Evolutionary conservation across 2,329 filamentous ascomycete genomes (phyloP).

Genomic region (Colletotrichum sp.): DNA sequence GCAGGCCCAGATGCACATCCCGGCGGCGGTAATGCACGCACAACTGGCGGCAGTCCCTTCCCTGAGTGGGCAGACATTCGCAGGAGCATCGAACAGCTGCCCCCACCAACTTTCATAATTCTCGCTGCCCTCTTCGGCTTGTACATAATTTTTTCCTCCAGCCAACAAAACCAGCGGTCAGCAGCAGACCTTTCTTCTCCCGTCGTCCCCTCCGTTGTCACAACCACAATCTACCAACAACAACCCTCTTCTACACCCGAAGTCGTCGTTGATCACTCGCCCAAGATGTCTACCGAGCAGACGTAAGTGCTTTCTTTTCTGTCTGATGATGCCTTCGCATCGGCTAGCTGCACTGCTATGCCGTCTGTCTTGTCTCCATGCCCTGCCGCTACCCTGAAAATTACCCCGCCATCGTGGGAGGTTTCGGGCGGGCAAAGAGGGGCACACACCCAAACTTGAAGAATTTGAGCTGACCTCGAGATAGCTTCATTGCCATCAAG

Average conservation of each 20-base stretch:
- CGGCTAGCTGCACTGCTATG: not conserved
- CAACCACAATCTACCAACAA: conserved; percentile 24
- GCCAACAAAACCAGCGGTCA: conserved; percentile 24
- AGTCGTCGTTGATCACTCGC: conserved; percentile 29
- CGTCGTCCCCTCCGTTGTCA: conserved; percentile 15
- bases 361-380: not conserved
- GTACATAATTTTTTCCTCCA: conserved; percentile 39
- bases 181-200: conserved; percentile 28
- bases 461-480: conserved; percentile 13
- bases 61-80: conserved; percentile 19
- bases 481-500: conserved; percentile 99
- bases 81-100: conserved; percentile 41
- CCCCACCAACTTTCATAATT: conserved; percentile 48
- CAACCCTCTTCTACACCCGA: conserved; percentile 22
- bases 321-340: conserved; percentile 15
- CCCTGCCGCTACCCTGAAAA: not conserved
- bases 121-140: conserved; percentile 41
- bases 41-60: not conserved
- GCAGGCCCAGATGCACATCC: not conserved
- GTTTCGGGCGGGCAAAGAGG: conserved; percentile 14
- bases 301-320: conserved; percentile 67
- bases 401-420: conserved; percentile 37
- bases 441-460: conserved; percentile 6
- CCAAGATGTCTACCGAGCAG: conserved; percentile 80
- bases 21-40: not conserved